Evolutionary conservation across 371 early-diverging fungal species (phyloP).

Genomic region (Mucor velutinosus): DNA sequence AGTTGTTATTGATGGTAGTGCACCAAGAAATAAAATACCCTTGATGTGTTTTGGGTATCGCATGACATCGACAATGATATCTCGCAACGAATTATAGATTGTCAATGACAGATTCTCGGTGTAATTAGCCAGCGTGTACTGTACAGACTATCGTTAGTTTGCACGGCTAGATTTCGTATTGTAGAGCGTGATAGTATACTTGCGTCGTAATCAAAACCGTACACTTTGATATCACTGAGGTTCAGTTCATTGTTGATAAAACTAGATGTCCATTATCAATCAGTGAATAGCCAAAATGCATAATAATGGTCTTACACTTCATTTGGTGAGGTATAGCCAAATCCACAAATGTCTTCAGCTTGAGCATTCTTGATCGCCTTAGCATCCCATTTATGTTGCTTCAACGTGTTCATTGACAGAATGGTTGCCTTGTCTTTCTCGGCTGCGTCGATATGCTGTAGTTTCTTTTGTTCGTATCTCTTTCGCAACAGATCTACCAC

Average conservation of each 20-base stretch:
- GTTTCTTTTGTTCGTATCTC: slow-evolving; percentile 28
- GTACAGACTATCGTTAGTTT: not conserved
- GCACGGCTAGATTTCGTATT: not conserved
- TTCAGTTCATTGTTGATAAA: slow-evolving; percentile 58
- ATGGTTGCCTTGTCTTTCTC: slow-evolving; percentile 29
- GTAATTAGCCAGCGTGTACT: slow-evolving; percentile 70
- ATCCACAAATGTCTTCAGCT: slow-evolving; percentile 1
- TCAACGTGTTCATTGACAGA: slow-evolving; percentile 15
- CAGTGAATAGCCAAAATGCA: not conserved
- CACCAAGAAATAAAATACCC: slow-evolving; percentile 13
- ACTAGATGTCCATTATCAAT: slow-evolving; percentile 7
- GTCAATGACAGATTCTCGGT: slow-evolving; percentile 56
- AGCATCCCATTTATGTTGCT: not conserved
- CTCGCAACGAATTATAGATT: slow-evolving; percentile 61
- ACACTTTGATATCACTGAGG: slow-evolving; percentile 40
- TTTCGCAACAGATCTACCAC: slow-evolving; percentile 11
- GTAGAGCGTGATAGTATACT: slow-evolving; percentile 5
- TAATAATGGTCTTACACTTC: slow-evolving; percentile 12
- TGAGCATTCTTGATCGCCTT: not conserved
- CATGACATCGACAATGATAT: slow-evolving; percentile 56
- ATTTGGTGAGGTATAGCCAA: slow-evolving; percentile 21
- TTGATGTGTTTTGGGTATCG: slow-evolving; percentile 56
- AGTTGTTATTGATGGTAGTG: not conserved
- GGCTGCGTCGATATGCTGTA: slow-evolving; percentile 27
- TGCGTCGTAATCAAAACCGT: slow-evolving; percentile 58